These are phyloP conservation scores for Metschnikowia anglica DNA, from an alignment of 805 yeast genomes.

Conservation along the genomic window DNA sequence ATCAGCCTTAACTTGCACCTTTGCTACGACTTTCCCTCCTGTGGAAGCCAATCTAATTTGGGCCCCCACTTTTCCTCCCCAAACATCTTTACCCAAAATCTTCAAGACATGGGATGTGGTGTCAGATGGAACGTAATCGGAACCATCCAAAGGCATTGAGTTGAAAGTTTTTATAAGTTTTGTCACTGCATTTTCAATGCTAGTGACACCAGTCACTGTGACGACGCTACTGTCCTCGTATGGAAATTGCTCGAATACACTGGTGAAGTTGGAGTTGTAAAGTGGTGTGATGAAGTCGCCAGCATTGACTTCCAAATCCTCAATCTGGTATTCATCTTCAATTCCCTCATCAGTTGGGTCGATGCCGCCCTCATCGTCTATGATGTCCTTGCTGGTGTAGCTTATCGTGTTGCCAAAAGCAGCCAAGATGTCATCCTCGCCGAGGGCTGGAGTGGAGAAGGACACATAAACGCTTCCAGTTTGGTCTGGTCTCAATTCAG, in stretches of 20 bases:
- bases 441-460: constrained; percentile 57
- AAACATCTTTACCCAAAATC: constrained; percentile 74
- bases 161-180: constrained; percentile 51
- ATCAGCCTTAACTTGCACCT: constrained; percentile 51
- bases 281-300: constrained; percentile 84
- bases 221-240: constrained; percentile 63
- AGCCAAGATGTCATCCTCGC: constrained; percentile 36
- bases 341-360: constrained; percentile 75
- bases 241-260: constrained; percentile 69
- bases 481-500: constrained; percentile 65
- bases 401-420: constrained; percentile 66
- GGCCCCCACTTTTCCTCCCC: constrained; percentile 56
- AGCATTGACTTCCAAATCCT: constrained; percentile 66
- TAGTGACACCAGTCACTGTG: constrained; percentile 50
- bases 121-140: constrained; percentile 61
- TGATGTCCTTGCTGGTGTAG: constrained; percentile 77
- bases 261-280: constrained; percentile 72
- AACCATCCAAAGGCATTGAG: constrained; percentile 65
- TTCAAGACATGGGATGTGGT: constrained; percentile 70
- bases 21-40: constrained; percentile 59
- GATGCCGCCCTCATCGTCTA: constrained; percentile 66
- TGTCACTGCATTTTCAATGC: constrained; percentile 44
- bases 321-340: constrained; percentile 91
- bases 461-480: constrained; percentile 79
- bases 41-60: constrained; percentile 50